Evolutionary conservation across 2,329 filamentous ascomycete genomes (phyloP).

Genomic region (Neopestalotiopsis rosae): DNA sequence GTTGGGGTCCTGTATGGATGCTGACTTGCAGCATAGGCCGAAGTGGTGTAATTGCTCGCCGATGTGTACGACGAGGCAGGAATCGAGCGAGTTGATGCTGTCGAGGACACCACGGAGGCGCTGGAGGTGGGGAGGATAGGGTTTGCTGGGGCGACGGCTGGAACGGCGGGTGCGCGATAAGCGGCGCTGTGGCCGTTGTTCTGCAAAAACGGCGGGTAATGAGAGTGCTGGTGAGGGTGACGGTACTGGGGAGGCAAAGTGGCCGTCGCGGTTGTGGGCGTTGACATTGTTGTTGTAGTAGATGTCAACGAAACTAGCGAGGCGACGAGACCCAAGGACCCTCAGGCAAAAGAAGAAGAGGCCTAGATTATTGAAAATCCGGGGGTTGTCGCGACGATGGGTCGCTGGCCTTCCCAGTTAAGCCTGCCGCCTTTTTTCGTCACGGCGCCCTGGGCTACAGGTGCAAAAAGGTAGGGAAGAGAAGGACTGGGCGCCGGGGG

Average conservation of each 20-base stretch:
- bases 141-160: constrained; percentile 35
- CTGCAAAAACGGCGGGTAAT: constrained; percentile 34
- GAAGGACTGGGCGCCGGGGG: neutral
- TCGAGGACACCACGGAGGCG: constrained; percentile 32
- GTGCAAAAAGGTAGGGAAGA: neutral
- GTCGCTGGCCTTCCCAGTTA: constrained; percentile 18
- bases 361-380: constrained; percentile 15
- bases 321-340: constrained; percentile 1
- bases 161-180: constrained; percentile 41
- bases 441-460: constrained; percentile 5
- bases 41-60: constrained; percentile 30
- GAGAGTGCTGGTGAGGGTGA: constrained; percentile 63
- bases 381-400: constrained; percentile 8
- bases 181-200: constrained; percentile 47
- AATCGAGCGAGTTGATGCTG: constrained; percentile 27
- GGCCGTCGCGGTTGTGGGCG: constrained; percentile 77
- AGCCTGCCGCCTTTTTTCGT: constrained; percentile 14
- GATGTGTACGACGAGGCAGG: constrained; percentile 36
- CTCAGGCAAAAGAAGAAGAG: neutral
- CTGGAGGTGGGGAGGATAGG: constrained; percentile 45
- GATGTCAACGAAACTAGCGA: constrained; percentile 12
- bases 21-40: constrained; percentile 28
- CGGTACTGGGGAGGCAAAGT: constrained; percentile 72
- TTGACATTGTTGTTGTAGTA: constrained; percentile 68
- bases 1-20: constrained; percentile 18